These are phyloP conservation scores for Sphagnum tenellum DNA, from an alignment of 225 moss, liverwort and hornwort genomes.

Conservation along the genomic window DNA sequence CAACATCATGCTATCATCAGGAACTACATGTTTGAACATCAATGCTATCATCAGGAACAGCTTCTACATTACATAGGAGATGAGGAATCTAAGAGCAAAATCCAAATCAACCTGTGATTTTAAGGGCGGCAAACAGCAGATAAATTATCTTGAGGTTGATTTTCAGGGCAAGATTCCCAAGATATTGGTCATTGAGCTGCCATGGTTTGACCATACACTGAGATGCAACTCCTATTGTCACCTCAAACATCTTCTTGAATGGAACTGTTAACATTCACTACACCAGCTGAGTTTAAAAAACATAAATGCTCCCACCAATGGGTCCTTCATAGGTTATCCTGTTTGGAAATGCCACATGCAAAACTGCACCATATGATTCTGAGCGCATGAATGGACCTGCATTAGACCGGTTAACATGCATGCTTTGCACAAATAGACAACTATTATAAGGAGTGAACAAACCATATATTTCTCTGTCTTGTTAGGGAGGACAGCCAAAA, in stretches of 20 bases:
- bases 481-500: constrained; percentile 32
- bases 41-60: too few relatives aligned
- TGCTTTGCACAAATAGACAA: too few relatives aligned
- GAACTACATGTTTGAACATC: neutral
- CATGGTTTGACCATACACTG: constrained; percentile 39
- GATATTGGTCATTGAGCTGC: constrained; percentile 34
- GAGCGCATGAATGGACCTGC: too few relatives aligned
- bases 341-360: too few relatives aligned
- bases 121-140: neutral
- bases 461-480: constrained; percentile 44
- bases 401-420: too few relatives aligned
- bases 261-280: constrained; percentile 9
- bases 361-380: too few relatives aligned
- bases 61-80: neutral
- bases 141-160: constrained; percentile 45
- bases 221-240: constrained; percentile 13
- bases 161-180: constrained; percentile 46
- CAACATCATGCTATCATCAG: neutral
- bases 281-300: neutral
- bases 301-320: neutral
- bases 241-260: constrained; percentile 26
- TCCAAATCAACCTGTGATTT: neutral
- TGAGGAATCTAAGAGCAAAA: neutral
- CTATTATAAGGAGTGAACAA: neutral
- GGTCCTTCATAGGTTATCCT: too few relatives aligned